Conservation (phyloP, 2,329 filamentous ascomycete genomes). For the Neodidymelliopsis sp. region DNA sequence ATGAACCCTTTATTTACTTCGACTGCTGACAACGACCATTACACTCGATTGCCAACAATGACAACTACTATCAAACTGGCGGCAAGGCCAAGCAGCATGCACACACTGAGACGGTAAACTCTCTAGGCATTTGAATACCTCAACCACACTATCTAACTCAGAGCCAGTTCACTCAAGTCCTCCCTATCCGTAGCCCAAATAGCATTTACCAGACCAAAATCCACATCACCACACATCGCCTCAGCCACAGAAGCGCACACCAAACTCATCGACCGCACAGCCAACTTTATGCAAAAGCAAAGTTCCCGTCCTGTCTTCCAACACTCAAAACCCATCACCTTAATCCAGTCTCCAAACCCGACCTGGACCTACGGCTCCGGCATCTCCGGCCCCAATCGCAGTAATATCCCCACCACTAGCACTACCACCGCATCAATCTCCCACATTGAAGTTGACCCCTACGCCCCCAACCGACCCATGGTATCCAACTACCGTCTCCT, state of each 20-base stretch:
- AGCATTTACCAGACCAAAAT: neutral
- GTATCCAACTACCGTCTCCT: slow-evolving; percentile 29
- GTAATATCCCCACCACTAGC: too few relatives aligned
- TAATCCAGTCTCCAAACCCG: slow-evolving; percentile 24
- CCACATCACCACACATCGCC: neutral
- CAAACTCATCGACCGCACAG: neutral
- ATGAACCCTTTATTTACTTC: too few relatives aligned
- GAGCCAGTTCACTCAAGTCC: too few relatives aligned
- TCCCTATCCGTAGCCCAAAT: too few relatives aligned
- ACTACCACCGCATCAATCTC: neutral
- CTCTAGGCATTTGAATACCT: too few relatives aligned
- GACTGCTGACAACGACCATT: too few relatives aligned
- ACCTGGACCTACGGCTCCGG: slow-evolving; percentile 22
- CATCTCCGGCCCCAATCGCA: too few relatives aligned
- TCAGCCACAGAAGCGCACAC: neutral
- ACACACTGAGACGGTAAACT: too few relatives aligned
- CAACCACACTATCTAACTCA: too few relatives aligned
- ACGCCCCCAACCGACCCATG: slow-evolving; percentile 18
- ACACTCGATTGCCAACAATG: too few relatives aligned
- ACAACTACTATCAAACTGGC: too few relatives aligned
- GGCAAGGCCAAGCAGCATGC: too few relatives aligned
- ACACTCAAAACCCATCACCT: slow-evolving; percentile 5
- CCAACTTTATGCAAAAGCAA: slow-evolving; percentile 9
- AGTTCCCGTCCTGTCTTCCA: slow-evolving; percentile 18
- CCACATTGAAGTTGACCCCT: slow-evolving; percentile 25